phyloP scores from a whole-genome alignment of 352 stramenopile genomes.

The Elongisporangium prolatum region DNA sequence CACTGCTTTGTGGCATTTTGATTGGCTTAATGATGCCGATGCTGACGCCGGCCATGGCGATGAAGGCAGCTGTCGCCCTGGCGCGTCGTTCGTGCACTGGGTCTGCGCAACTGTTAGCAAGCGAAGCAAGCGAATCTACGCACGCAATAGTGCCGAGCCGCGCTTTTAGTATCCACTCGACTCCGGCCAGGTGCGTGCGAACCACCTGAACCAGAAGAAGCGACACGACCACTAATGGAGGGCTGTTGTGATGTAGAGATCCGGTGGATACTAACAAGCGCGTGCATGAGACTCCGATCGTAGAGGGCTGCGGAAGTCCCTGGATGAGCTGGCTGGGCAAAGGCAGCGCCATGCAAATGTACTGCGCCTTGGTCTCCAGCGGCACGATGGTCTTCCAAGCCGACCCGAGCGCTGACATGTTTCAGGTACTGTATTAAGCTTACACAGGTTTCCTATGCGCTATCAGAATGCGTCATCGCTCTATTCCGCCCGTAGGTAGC shows the following conservation, averaged over 20 bases:
- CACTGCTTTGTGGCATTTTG: not conserved
- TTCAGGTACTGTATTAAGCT: slow-evolving; percentile 24
- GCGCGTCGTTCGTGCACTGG: not conserved
- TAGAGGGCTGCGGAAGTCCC: slow-evolving; percentile 37
- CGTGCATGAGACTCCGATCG: slow-evolving; percentile 48
- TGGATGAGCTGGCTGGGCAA: slow-evolving; percentile 58
- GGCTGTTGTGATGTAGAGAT: slow-evolving; percentile 10
- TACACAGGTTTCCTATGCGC: not conserved
- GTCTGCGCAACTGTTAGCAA: not conserved
- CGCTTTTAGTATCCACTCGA: not conserved
- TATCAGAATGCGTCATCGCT: no score
- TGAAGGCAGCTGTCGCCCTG: not conserved
- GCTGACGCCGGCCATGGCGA: not conserved
- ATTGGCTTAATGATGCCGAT: not conserved
- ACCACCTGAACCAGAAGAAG: not conserved
- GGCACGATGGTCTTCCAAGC: slow-evolving; percentile 62
- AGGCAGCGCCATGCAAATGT: slow-evolving; percentile 68
- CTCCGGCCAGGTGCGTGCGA: not conserved
- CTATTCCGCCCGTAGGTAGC: slow-evolving; percentile 43
- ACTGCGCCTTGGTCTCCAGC: slow-evolving; percentile 58
- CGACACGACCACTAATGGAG: not conserved
- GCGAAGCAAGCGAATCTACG: not conserved
- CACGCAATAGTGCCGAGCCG: not conserved
- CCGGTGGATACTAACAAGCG: slow-evolving; percentile 24
- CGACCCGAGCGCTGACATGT: slow-evolving; percentile 41